Base-by-base conservation (phyloP, 805 yeast species). In the Spathaspora sp. region DNA sequence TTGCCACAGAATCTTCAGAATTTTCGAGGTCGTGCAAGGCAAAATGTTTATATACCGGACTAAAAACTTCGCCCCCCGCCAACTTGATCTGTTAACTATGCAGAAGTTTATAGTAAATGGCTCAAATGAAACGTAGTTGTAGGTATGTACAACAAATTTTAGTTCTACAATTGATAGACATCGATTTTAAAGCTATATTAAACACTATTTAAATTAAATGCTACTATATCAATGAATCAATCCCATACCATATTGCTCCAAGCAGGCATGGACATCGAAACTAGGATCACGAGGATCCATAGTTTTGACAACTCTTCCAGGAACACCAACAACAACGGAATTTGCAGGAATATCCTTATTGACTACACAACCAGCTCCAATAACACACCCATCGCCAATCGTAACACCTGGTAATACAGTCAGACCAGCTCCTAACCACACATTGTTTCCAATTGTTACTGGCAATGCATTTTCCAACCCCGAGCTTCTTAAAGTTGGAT, bases 301-400 rank as follows among this genome's bases (percentile, higher is more conserved):
- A 2, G 52, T 60, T 52, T 66, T 68, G 35, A 78, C 60, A 11
- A 79, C 77, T 53, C 62, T 71, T 8, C 81, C 85, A 0, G 89
- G 91, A 16, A 72, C 71, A 1, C 91, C 91, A 20, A 71, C 85
- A 10, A 78, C 85, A 12, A 83, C 76, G 0, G 77, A 69, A 50
- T 73, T 67, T 3, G 78, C 66, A 1, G 85, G 84, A 23, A 85
- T 73, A 52, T 76, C 79, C 51, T 69, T 78, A 11, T 77, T 75
- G 23, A 86, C 88, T 2, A 84, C 84, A 5, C 84, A 65, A 3
- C 87, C 88, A 3, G 90, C 87, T 3, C 85, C 90, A 42, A 86
- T 72, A 1, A 81, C 80, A 4, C 76, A 73, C 5, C 80, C 78
- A 26, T 47, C 50, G n/a, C 57, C 57, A 44, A 55, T 42, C 20